Evolutionary conservation across 495 filamentous ascomycete genomes (phyloP).

Genomic region (Staphylotrichum longicolle): DNA sequence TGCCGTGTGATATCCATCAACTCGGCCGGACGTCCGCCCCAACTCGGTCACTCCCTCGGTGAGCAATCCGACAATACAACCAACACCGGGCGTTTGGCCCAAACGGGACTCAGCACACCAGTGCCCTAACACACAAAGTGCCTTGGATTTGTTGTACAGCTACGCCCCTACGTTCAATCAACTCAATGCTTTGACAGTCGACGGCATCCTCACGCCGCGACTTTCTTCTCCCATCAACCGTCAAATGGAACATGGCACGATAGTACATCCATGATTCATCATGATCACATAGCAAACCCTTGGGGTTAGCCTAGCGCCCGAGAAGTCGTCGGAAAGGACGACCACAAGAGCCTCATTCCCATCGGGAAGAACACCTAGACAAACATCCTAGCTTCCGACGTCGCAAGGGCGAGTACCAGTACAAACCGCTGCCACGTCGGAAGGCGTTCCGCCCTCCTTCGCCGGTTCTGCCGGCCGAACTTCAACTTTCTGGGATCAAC

Average conservation of each 20-base stretch:
- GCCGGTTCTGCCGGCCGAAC: neutral
- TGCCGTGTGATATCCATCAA: neutral
- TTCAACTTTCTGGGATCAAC: neutral
- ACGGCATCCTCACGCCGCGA: neutral
- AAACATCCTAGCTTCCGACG: neutral
- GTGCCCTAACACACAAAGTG: too few relatives aligned
- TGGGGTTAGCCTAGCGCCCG: too few relatives aligned
- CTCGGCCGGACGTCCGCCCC: constrained; percentile 9
- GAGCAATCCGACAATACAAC: neutral
- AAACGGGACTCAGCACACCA: neutral
- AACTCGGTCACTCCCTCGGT: neutral
- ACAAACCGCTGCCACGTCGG: neutral
- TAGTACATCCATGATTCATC: neutral
- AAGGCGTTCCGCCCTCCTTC: neutral
- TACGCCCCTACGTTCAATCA: neutral
- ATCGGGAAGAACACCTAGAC: neutral
- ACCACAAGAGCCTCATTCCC: too few relatives aligned
- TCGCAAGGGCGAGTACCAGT: too few relatives aligned
- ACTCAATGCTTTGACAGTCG: neutral
- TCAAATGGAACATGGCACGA: too few relatives aligned
- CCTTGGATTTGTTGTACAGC: neutral
- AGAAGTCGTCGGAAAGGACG: neutral
- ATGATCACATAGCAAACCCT: too few relatives aligned
- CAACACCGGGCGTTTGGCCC: neutral
- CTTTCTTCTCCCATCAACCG: too few relatives aligned